Percentiles rank a stretch among this genome's conserved stretches.
Conservation (phyloP, 2,329 filamentous ascomycete genomes). For the Fusarium lateritium region DNA sequence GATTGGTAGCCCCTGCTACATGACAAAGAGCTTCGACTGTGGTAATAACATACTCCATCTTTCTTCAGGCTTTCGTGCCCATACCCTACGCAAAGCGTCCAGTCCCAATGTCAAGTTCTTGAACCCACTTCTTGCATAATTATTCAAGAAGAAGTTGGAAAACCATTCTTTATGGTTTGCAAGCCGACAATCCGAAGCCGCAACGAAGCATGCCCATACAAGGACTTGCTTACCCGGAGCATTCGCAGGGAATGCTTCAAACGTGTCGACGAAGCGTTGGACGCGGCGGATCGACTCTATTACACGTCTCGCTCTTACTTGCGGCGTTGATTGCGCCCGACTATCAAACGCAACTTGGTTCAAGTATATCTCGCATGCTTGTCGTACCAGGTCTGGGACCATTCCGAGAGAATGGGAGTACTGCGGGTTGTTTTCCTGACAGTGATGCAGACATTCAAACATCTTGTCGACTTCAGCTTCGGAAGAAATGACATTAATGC, state of each 20-base stretch:
- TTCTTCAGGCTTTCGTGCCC: background rate
- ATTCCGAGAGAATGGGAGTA: background rate
- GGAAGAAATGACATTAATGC: background rate
- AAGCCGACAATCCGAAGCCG: background rate
- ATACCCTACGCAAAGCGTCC: background rate
- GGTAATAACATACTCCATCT: background rate
- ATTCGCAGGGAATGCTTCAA: background rate
- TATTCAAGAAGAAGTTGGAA: background rate
- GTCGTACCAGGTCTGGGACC: background rate
- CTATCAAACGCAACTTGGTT: background rate
- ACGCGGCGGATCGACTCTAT: background rate
- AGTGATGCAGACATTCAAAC: background rate
- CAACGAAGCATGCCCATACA: background rate
- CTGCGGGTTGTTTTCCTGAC: background rate
- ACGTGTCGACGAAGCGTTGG: background rate
- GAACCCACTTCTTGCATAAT: background rate
- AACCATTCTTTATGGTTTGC: background rate
- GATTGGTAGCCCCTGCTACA: no score
- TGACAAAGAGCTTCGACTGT: background rate
- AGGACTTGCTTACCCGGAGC: background rate
- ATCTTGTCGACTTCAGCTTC: background rate
- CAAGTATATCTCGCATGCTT: background rate
- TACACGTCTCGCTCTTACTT: background rate
- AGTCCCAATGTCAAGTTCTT: background rate
- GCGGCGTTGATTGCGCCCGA: background rate